Base-by-base conservation (phyloP, 495 filamentous ascomycete genomes). In the Recurvomyces mirabilis region DNA sequence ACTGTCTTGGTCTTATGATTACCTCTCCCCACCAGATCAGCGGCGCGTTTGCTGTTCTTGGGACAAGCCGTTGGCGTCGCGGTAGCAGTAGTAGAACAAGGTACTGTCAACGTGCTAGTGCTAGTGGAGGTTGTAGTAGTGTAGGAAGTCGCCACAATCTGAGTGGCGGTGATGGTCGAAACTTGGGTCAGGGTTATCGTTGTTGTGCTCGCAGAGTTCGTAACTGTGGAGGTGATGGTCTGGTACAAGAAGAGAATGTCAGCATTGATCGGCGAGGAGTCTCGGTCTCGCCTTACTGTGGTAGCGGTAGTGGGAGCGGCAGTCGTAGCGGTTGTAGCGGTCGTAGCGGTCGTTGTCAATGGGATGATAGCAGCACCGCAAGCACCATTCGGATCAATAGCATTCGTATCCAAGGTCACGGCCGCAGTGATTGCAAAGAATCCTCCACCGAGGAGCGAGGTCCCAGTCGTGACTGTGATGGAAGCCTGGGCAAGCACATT, bases 401-500 rank as follows among this genome's bases (percentile, higher is more conserved):
- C 17, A 20, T 47, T 30, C 21, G 33, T 38, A 25, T 38, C 34
- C 44, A 47, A 14, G 3, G 44, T 47, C 14, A 47, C 44, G n/a
- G 44, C 44, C 18, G 35, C 44, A 19, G 14, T 31, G 20, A 47
- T 24, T n/a, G 44, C 44, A 30, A 29, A 47, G 11, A 40, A 26
- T 10, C 44, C 44, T 14, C 44, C 44, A 7, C 34, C 20, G 23
- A 39, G 13, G 5, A 37, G 15, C n/a, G 35, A 38, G 34, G 25
- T 19, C 7, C 35, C 35, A 3, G 44, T 31, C 11, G 33, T 47
- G 44, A 22, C 44, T 5, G 44, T 47, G 26, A 47, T 40, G 24
- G 44, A 47, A 47, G 44, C 31, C 12, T 25, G 17, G 17, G 44
- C 44, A 9, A 47, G n/a, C 12, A 47, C 25, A 24, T 43, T 31